Evolutionary conservation across 2,329 filamentous ascomycete species (phyloP), one percentile per base, ranked within the genome.

Genomic region (Aspergillus nomiae): DNA sequence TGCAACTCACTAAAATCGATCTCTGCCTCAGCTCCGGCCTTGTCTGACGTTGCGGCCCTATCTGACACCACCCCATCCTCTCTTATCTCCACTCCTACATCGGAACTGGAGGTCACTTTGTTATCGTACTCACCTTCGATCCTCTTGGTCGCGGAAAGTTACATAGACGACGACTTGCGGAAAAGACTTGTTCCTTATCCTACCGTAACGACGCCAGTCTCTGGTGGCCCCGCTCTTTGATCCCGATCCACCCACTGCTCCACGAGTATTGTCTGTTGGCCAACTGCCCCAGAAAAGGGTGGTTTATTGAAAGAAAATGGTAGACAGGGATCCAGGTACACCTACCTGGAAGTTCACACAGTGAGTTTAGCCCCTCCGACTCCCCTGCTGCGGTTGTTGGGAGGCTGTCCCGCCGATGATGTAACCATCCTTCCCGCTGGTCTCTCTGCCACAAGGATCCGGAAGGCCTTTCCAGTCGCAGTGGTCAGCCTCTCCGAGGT

Each of bases 271-370:
- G 62, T 60, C 62, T 56, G 54, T 59, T 58, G 56, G 58, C 48
- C 63, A 63, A 62, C 64, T 67, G 67, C 65, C 67, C 69, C 66
- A 67, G 68, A 62, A 67, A 69, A 75, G 72, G 73, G 73, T 73
- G 71, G 74, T 72, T 70, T 69, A 75, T 55, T 76, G 76, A 80
- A 94, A 70, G 71, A 73, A 76, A 90, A 97, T 98, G 94, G 94
- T 95, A 85, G 94, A 97, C 88, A 91, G 90, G 85, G 93, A 96
- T 84, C 87, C 91, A 83, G 92, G 89, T 86, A 90, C 92, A 84
- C 94, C 94, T 78, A 98, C 94, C 83, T 98, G 94, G 94, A 98
- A 98, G 87, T 98, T 98, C 84, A 98, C 94, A 81, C 94, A 98
- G 94, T 96, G 91, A 82, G 92, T 86, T 64, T 56, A 54, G 46